Evolutionary conservation across 2,329 filamentous ascomycete genomes (phyloP).

Genomic region (Calonectria honghensis): DNA sequence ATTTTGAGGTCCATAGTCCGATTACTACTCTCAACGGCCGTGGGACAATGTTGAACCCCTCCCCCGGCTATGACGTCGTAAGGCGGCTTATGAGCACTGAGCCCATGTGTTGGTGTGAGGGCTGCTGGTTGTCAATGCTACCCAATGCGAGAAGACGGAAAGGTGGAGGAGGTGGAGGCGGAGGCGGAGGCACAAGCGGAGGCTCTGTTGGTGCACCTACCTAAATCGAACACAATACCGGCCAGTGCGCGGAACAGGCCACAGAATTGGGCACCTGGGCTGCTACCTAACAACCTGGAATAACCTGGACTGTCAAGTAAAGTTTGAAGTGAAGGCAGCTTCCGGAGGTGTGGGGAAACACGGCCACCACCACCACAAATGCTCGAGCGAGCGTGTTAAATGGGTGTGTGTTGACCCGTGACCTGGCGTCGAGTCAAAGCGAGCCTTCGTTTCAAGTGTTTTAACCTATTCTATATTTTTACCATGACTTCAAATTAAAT

Average conservation of each 20-base stretch:
- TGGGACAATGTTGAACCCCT: no score
- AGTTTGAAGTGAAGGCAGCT: neutral
- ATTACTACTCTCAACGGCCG: neutral
- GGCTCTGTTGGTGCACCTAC: neutral
- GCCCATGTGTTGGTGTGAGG: neutral
- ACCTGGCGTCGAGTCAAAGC: neutral
- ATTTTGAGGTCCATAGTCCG: neutral
- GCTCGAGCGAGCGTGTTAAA: neutral
- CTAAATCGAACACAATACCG: neutral
- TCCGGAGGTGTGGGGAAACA: neutral
- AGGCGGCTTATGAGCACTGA: neutral
- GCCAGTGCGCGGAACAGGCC: neutral
- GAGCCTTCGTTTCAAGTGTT: neutral
- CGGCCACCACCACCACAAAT: neutral
- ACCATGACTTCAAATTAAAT: neutral
- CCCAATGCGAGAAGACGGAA: neutral
- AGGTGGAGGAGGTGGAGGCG: neutral
- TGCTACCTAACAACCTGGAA: slow-evolving; percentile 3
- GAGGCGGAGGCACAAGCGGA: neutral
- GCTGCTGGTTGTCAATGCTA: neutral
- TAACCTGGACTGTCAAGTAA: neutral
- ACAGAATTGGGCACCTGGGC: neutral
- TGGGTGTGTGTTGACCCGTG: neutral
- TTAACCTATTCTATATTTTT: neutral
- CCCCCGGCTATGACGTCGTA: neutral